Percentiles rank a stretch among this genome's conserved stretches.
phyloP scores from a whole-genome alignment of 495 filamentous ascomycete genomes.

The Niebla homalea region DNA sequence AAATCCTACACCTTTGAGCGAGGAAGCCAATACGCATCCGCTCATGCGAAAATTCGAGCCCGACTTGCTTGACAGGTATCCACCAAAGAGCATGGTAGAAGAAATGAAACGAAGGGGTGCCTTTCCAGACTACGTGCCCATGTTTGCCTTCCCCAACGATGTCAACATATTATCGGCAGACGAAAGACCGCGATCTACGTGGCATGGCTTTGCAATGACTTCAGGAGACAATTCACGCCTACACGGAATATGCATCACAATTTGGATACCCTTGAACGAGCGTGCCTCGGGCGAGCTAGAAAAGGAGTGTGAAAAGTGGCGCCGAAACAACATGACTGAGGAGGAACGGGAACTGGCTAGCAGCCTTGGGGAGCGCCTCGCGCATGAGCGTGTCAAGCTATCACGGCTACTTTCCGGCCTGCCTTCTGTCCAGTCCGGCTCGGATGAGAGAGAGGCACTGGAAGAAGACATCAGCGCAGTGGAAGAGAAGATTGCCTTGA shows the following conservation, averaged over 20 bases:
- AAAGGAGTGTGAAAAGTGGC: constrained; percentile 84
- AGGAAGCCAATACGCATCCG: constrained; percentile 88
- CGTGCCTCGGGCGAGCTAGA: constrained; percentile 79
- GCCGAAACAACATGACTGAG: constrained; percentile 86
- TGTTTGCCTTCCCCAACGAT: constrained; percentile 98
- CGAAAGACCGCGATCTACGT: constrained; percentile 82
- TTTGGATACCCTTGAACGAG: constrained; percentile 80
- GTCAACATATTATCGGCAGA: constrained; percentile 93
- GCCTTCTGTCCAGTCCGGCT: constrained; percentile 65
- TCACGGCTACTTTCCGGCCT: constrained; percentile 76
- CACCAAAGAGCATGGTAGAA: constrained; percentile 68
- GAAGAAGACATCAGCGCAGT: constrained; percentile 92
- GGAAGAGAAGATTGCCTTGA: constrained; percentile 91
- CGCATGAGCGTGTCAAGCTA: constrained; percentile 77
- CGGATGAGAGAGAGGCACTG: constrained; percentile 62
- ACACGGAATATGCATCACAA: constrained; percentile 80
- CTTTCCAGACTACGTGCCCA: constrained; percentile 95
- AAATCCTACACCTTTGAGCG: constrained; percentile 75
- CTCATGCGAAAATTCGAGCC: constrained; percentile 89
- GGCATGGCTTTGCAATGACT: constrained; percentile 99
- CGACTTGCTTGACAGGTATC: constrained; percentile 85
- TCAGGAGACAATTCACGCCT: constrained; percentile 80
- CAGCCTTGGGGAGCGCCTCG: constrained; percentile 81
- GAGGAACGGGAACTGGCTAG: constrained; percentile 90
- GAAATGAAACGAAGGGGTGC: constrained; percentile 67